Evolutionary conservation across 257 asterid genomes (phyloP).

Genomic region (Ilex aquifolium): DNA sequence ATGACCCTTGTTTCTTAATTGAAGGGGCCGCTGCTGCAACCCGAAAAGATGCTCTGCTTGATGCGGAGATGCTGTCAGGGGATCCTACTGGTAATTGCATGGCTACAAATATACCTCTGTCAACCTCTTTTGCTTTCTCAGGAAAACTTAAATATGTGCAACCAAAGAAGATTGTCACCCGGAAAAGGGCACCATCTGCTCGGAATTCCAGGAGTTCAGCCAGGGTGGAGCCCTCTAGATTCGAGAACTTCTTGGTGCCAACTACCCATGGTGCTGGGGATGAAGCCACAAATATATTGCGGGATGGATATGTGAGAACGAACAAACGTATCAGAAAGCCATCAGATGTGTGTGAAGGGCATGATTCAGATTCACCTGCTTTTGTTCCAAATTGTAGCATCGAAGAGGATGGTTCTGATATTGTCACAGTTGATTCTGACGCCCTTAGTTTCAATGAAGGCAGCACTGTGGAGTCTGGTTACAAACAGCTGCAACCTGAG

Average conservation of each 20-base stretch:
- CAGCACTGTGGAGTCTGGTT: constrained; percentile 49
- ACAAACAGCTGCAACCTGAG: constrained; percentile 32
- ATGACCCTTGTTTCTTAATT: constrained; percentile 40
- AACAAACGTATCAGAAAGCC: constrained; percentile 50
- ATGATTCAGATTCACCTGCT: constrained; percentile 39
- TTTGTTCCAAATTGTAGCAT: constrained; percentile 46
- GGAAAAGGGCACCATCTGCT: constrained; percentile 38
- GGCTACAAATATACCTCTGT: constrained; percentile 23
- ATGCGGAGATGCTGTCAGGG: constrained; percentile 29
- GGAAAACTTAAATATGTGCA: constrained; percentile 37
- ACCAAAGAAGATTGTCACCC: constrained; percentile 31
- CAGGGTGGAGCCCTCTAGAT: constrained; percentile 33
- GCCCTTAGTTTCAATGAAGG: constrained; percentile 49
- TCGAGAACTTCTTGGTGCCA: constrained; percentile 24
- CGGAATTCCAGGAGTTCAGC: constrained; percentile 61
- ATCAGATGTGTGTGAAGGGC: constrained; percentile 52
- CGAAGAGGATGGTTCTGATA: constrained; percentile 65
- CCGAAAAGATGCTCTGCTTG: constrained; percentile 41
- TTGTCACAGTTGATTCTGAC: constrained; percentile 58
- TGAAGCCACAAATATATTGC: constrained; percentile 23
- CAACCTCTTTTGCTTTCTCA: constrained; percentile 39
- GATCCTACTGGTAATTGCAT: constrained; percentile 29
- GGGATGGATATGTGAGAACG: constrained; percentile 54
- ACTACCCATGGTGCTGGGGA: constrained; percentile 26
- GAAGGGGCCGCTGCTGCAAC: constrained; percentile 55